These are phyloP conservation scores for Mycena capillaripes DNA, from an alignment of 768 basidiomycete genomes.

Conservation along the genomic window DNA sequence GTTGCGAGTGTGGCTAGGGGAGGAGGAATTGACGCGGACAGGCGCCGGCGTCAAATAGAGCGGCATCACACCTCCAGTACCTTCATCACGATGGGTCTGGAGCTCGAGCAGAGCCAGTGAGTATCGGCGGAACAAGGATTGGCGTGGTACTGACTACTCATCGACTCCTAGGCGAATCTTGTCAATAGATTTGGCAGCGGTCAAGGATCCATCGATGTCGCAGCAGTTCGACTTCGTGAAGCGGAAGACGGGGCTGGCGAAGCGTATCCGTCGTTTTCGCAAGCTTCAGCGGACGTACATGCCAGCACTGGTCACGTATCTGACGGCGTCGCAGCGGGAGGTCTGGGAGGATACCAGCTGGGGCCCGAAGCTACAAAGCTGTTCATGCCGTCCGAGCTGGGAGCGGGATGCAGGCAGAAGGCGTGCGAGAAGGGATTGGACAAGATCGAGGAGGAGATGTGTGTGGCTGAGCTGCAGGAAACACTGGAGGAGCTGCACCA, in stretches of 20 bases:
- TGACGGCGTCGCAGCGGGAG: background rate
- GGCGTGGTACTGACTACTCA: too few relatives aligned
- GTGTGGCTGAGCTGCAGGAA: slow-evolving; percentile 1
- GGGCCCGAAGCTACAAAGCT: background rate
- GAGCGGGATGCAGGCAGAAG: background rate
- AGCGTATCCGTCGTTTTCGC: background rate
- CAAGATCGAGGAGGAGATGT: background rate
- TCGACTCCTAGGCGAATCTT: background rate
- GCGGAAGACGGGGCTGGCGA: background rate
- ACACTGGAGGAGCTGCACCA: background rate
- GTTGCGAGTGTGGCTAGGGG: background rate
- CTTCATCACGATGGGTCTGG: slow-evolving; percentile 11
- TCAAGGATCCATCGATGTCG: background rate
- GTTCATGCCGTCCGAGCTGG: slow-evolving; percentile 14
- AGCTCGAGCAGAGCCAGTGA: background rate
- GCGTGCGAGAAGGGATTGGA: slow-evolving; percentile 1
- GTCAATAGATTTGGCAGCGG: background rate
- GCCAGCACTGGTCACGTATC: background rate
- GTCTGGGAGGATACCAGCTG: background rate
- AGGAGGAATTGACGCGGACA: background rate
- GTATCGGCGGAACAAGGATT: background rate
- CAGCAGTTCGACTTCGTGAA: slow-evolving; percentile 1
- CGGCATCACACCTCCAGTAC: background rate
- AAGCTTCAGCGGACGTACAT: slow-evolving; percentile 10
- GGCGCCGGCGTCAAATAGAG: background rate